Evolutionary conservation across 805 yeast genomes (phyloP), one percentile per base, ranked within the genome.

Genomic region (Lipomyces oligophaga): DNA sequence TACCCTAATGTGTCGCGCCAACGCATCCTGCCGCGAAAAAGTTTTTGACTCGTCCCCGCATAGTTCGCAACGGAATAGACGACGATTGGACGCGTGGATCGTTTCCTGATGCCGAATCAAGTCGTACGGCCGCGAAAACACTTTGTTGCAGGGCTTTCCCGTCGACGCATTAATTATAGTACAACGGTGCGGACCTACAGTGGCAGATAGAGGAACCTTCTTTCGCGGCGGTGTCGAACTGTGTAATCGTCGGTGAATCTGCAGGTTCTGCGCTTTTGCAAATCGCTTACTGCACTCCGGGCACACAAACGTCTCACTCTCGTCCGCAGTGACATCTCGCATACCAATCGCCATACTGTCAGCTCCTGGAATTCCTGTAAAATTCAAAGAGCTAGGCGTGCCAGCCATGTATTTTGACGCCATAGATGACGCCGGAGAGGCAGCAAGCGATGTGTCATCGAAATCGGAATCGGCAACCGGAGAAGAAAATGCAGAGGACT

Each of bases 31-130:
- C 53, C 98, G 78, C 45, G 95, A 84, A 62, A 93, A 90, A 0
- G 95, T 87, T 70, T 90, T 81, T 49, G 80, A 73, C 56, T 76
- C 80, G 57, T 78, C 82, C 46, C 84, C 93, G 68, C 98, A 90
- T 36, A 83, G 80, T 58, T 80, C 80, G 66, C 98, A 90, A 63
- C 84, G 80, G 71, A 81, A 93, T 39, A 83, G 79, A 59, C 84
- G 84, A 67, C 90, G 83, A 63, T 82, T 83, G 38, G 84, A 75
- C 1, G 97, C 93, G 65, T 90, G 98, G 44, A 90, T 89, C 0
- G 97, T 93, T 61, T 90, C 95, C 66, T 90, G 96, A 66, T 90
- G 98, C 59, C 98, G 78, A 21, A 89, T 83, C 61, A 90, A 73
- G 69, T 90, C 98, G 63, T 90, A 90, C 16, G 96, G 95, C 61